Base-by-base conservation (phyloP, 176 grass and related monocot genomes). In the Oryza coarctata region DNA sequence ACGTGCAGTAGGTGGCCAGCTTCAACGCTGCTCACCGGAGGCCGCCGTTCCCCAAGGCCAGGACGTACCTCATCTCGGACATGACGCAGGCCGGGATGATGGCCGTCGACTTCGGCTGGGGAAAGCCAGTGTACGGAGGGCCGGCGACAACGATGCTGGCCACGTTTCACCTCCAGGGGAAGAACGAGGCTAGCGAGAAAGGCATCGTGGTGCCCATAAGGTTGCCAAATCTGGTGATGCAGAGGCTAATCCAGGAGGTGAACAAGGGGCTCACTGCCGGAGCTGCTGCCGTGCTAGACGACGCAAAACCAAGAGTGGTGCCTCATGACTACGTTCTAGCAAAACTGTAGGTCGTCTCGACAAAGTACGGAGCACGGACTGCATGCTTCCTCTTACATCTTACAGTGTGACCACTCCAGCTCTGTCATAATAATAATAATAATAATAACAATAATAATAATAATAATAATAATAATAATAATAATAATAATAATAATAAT, bases 21-120 rank as follows among this genome's bases (percentile, higher is more conserved):
- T 55, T 55, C 50, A 55, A 55, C 50, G 50, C 50, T 1, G 50
- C 50, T 55, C 50, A 55, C 50, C 50, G 50, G 50, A 55, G 50
- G 50, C 50, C 50, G 50, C 50, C 50, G 6, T 55, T 55, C 6
- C 50, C 50, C 18, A 55, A 55, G 50, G 50, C 50, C 50, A 55
- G 50, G 18, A 55, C 50, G 6, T 55, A 55, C 50, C 41, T 83
- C 33, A 57, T 87, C 43, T 78, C 79, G 17, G 88, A 90, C 68
- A 11, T 90, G 27, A 79, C 88, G 6, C 13, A 73, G 1, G 66
- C 84, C 1, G 78, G 65, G 83, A 22, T 90, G 74, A 12, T 25
- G 28, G 88, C 35, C 7, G 67, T 82, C 33, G 88, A 86, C 28
- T 71, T 86, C 25, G 88, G 84, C 6, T 90, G 88, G 88, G 88